Evolutionary conservation across 192 early-diverging fungal genomes (phyloP).

Genomic region (Helicostylum pulchrum): DNA sequence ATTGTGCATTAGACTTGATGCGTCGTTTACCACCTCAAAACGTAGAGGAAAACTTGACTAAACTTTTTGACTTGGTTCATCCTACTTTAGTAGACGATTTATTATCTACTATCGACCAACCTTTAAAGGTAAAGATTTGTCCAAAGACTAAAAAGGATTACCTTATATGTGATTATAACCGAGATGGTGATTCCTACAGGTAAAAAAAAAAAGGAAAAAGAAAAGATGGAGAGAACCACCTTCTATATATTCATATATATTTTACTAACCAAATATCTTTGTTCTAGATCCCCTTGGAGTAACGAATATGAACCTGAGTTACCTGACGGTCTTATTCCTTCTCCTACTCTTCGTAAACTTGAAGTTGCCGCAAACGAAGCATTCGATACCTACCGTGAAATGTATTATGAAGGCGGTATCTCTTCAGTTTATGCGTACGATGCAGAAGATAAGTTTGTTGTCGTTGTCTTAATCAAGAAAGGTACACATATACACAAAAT

Average conservation of each 20-base stretch:
- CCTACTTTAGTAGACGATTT: slow-evolving; percentile 90
- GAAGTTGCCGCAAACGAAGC: slow-evolving; percentile 93
- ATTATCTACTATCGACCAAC: slow-evolving; percentile 89
- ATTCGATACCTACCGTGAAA: slow-evolving; percentile 92
- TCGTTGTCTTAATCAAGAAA: slow-evolving; percentile 95
- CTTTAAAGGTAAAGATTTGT: slow-evolving; percentile 76
- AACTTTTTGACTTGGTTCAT: slow-evolving; percentile 70
- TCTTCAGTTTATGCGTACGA: slow-evolving; percentile 88
- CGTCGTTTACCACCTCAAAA: slow-evolving; percentile 92
- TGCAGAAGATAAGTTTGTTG: slow-evolving; percentile 82
- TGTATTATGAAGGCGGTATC: slow-evolving; percentile 94
- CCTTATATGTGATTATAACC: slow-evolving; percentile 92
- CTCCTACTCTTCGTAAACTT: slow-evolving; percentile 78
- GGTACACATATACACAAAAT: slow-evolving; percentile 38
- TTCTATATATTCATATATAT: neutral
- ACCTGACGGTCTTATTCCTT: slow-evolving; percentile 75
- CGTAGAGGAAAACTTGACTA: slow-evolving; percentile 80
- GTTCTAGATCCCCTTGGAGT: slow-evolving; percentile 88
- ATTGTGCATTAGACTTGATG: slow-evolving; percentile 97
- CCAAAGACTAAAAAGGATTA: slow-evolving; percentile 73
- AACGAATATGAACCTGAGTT: slow-evolving; percentile 90
- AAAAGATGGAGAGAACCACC: too few species aligned
- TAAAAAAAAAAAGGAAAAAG: slow-evolving; percentile 25
- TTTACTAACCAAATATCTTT: slow-evolving; percentile 12
- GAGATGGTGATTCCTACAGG: slow-evolving; percentile 93